Conservation (phyloP, 73 alveolate genomes). For the Uronychia binucleata region DNA sequence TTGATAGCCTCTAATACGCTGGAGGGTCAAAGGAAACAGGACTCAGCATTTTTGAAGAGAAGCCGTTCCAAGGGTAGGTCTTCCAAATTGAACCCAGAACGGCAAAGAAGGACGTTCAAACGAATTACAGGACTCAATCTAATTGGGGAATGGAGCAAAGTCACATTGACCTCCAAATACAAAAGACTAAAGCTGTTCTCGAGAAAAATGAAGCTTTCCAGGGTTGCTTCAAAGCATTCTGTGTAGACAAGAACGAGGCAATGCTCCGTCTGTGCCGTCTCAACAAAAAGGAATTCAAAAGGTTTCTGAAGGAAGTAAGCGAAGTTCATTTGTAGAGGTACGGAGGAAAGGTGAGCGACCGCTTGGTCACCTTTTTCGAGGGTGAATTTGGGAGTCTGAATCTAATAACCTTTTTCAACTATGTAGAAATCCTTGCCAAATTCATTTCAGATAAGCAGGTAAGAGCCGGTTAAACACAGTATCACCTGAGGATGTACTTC, state of each 20-base stretch:
- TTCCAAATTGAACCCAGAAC: neutral
- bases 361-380: neutral
- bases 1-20: neutral
- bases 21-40: no score
- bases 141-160: neutral
- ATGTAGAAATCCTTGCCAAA: neutral
- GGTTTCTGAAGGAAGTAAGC: neutral
- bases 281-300: neutral
- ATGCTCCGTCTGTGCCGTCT: neutral
- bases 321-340: neutral
- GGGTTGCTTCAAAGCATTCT: neutral
- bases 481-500: neutral
- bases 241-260: neutral
- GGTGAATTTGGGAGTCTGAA: neutral
- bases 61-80: no score
- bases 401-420: neutral
- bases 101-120: neutral
- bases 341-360: neutral
- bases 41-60: no score
- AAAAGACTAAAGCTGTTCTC: neutral
- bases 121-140: neutral
- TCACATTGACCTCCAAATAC: neutral
- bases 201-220: neutral
- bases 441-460: neutral
- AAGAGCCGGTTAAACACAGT: neutral